Percentiles rank a stretch among this genome's conserved stretches.
These are phyloP conservation scores for Boletales sp. DNA, from an alignment of 768 basidiomycete species.

Conservation along the genomic window DNA sequence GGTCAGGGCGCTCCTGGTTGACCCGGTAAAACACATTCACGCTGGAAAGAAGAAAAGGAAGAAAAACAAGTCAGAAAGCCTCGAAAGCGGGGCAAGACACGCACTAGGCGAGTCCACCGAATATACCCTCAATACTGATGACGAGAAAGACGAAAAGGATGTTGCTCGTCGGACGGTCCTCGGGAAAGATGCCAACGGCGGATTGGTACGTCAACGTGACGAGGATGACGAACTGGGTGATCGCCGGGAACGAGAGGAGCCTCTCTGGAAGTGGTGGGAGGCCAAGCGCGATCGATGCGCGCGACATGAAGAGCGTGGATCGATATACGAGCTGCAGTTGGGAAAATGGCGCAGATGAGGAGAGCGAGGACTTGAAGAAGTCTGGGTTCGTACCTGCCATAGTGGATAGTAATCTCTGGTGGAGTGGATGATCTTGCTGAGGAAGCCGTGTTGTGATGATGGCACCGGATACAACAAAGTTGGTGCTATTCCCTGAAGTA, in stretches of 20 bases:
- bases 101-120: slow-evolving; percentile 85
- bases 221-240: slow-evolving; percentile 67
- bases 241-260: slow-evolving; percentile 70
- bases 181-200: slow-evolving; percentile 60
- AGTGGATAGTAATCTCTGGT: slow-evolving; percentile 93
- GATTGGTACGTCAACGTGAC: slow-evolving; percentile 61
- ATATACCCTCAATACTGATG: slow-evolving; percentile 86
- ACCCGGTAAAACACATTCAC: slow-evolving; percentile 86
- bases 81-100: slow-evolving; percentile 32
- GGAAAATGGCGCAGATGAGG: background rate
- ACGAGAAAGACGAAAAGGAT: slow-evolving; percentile 69
- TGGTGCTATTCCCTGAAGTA: slow-evolving; percentile 74
- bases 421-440: slow-evolving; percentile 76
- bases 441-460: slow-evolving; percentile 44
- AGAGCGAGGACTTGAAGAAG: slow-evolving; percentile 2
- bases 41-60: slow-evolving; percentile 33
- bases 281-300: slow-evolving; percentile 85
- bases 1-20: slow-evolving; percentile 64
- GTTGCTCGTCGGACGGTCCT: slow-evolving; percentile 40
- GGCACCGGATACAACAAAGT: slow-evolving; percentile 89
- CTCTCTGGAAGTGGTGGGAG: slow-evolving; percentile 70
- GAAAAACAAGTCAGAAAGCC: background rate
- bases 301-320: slow-evolving; percentile 89
- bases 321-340: slow-evolving; percentile 70
- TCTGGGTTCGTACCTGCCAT: slow-evolving; percentile 66